Evolutionary conservation across 2,329 filamentous ascomycete genomes (phyloP).

Genomic region (Aspergillus ochraceus): DNA sequence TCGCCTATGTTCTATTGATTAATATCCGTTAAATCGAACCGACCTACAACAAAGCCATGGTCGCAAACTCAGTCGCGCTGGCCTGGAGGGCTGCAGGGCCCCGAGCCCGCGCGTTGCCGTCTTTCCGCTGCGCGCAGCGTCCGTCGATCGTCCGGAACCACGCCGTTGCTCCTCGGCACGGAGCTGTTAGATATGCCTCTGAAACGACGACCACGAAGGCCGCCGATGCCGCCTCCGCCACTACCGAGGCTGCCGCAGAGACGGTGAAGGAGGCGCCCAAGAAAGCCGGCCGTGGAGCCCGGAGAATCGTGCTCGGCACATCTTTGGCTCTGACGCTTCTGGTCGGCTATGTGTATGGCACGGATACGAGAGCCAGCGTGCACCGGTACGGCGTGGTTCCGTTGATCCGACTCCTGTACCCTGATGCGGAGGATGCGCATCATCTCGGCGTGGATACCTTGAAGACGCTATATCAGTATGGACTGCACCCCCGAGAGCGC

Average conservation of each 20-base stretch:
- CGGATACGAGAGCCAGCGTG: constrained; percentile 70
- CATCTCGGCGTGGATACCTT: constrained; percentile 71
- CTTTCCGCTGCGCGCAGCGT: constrained; percentile 25
- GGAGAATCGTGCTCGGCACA: constrained; percentile 46
- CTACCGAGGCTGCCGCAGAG: constrained; percentile 13
- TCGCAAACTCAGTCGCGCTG: constrained; percentile 22
- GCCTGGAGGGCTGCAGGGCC: constrained; percentile 27
- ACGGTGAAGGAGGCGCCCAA: constrained; percentile 27
- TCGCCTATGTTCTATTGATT: background rate
- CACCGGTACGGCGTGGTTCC: constrained; percentile 66
- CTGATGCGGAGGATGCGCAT: constrained; percentile 79
- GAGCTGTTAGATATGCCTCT: constrained; percentile 15
- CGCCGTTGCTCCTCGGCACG: background rate
- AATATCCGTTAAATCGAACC: background rate
- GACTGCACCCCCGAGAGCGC: constrained; percentile 80
- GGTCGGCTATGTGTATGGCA: constrained; percentile 66
- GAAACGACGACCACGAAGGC: constrained; percentile 3
- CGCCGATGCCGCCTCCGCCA: constrained; percentile 3
- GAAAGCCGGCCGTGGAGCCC: constrained; percentile 29
- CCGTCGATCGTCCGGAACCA: constrained; percentile 16
- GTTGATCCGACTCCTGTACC: constrained; percentile 41
- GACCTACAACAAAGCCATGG: constrained; percentile 15
- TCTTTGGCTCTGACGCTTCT: constrained; percentile 51
- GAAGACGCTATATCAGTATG: constrained; percentile 70
- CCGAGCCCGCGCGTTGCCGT: constrained; percentile 24